phyloP scores from a whole-genome alignment of 2,329 filamentous ascomycete genomes.

The Arthrobotrys iridis region DNA sequence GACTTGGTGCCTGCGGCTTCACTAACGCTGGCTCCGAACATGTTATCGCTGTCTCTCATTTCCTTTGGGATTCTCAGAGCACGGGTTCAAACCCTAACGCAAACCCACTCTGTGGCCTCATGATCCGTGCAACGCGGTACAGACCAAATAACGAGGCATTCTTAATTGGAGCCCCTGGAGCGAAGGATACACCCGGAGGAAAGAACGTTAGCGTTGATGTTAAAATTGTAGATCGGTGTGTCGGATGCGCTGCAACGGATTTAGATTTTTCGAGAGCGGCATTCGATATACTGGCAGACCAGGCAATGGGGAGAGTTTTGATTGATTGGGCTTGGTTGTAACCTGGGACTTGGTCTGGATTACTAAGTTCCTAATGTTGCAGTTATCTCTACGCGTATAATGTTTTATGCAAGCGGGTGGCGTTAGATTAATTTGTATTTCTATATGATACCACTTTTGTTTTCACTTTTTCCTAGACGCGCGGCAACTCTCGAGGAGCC shows the following conservation, averaged over 20 bases:
- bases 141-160: conserved; percentile 59
- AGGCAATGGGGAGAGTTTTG: conserved; percentile 62
- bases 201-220: conserved; percentile 68
- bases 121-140: conserved; percentile 70
- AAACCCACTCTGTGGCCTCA: conserved; percentile 74
- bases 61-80: conserved; percentile 72
- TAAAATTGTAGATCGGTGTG: conserved; percentile 75
- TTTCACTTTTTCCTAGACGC: neutral
- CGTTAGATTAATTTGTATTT: conserved; percentile 12
- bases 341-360: neutral
- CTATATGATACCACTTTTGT: conserved; percentile 26
- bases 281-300: conserved; percentile 65
- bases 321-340: conserved; percentile 61
- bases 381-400: conserved; percentile 1
- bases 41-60: conserved; percentile 74
- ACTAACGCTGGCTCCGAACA: conserved; percentile 67
- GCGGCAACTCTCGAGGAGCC: too few relatives aligned
- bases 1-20: conserved; percentile 75
- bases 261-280: conserved; percentile 66
- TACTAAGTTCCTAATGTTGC: neutral
- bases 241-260: conserved; percentile 64
- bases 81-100: conserved; percentile 69
- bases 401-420: conserved; percentile 11
- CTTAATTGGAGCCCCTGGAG: conserved; percentile 24
- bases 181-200: conserved; percentile 60